Evolutionary conservation across 352 stramenopile species (phyloP).

Genomic region (Phytophthora niederhauseri): DNA sequence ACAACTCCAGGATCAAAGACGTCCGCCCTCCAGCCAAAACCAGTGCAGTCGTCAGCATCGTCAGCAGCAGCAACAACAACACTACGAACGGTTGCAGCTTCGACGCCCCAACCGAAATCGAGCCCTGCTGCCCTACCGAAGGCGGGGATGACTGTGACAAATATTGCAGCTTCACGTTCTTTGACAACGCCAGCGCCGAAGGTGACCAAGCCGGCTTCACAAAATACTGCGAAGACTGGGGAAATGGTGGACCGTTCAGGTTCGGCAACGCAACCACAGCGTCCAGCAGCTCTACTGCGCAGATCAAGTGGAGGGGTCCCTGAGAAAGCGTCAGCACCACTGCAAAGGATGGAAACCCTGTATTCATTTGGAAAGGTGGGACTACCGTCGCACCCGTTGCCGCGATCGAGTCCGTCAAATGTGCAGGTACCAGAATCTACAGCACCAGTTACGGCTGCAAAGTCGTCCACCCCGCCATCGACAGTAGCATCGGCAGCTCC

Average conservation of each 20-base stretch:
- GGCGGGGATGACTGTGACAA: not conserved
- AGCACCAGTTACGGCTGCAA: not conserved
- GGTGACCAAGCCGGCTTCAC: not conserved
- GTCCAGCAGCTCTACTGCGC: not conserved
- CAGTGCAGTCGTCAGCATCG: not conserved
- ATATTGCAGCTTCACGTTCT: not conserved
- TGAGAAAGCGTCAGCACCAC: not conserved
- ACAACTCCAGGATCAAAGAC: not conserved
- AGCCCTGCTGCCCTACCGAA: not conserved
- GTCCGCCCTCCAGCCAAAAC: not conserved
- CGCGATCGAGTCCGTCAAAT: not conserved
- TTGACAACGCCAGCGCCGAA: not conserved
- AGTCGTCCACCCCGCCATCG: not conserved
- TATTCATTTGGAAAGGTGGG: not conserved
- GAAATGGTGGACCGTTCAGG: not conserved
- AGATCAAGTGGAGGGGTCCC: not conserved
- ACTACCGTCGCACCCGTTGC: not conserved
- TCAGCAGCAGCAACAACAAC: not conserved
- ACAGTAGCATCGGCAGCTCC: not conserved
- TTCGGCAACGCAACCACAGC: not conserved
- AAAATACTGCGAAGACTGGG: not conserved
- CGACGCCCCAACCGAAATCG: not conserved
- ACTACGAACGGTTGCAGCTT: not conserved
- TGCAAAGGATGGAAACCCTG: not conserved
- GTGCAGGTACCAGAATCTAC: not conserved